These are phyloP conservation scores for Penicillium sp. DNA, from an alignment of 2,329 filamentous ascomycete genomes.

Conservation along the genomic window DNA sequence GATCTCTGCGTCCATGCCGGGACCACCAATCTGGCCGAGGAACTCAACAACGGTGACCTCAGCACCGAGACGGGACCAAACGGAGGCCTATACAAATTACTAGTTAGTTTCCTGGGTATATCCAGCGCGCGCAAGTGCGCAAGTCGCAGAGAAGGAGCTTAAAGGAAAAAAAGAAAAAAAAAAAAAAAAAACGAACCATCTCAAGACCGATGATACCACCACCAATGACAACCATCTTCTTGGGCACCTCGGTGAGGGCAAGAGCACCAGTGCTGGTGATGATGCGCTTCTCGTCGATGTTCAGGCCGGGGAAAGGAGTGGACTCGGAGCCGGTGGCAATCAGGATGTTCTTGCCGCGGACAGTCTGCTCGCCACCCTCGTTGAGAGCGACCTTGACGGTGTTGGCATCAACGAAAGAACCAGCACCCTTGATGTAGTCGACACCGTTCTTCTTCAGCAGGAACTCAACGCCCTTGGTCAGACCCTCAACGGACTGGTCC, in stretches of 20 bases:
- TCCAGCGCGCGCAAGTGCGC: neutral
- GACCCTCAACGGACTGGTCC: constrained; percentile 81
- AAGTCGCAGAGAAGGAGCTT: too few relatives aligned
- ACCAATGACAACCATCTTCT: constrained; percentile 96
- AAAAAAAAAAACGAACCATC: constrained; percentile 65
- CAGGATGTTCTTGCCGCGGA: constrained; percentile 94
- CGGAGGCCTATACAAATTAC: constrained; percentile 64
- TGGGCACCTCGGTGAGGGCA: constrained; percentile 84
- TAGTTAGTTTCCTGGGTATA: constrained; percentile 9
- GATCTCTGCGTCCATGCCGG: constrained; percentile 95
- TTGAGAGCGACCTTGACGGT: constrained; percentile 88
- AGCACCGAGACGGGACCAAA: constrained; percentile 91
- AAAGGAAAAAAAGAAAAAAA: neutral
- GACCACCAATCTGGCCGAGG: constrained; percentile 92
- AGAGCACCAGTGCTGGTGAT: constrained; percentile 96
- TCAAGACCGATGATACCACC: constrained; percentile 98
- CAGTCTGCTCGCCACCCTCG: constrained; percentile 86
- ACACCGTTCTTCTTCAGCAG: constrained; percentile 99
- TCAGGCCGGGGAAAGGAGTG: constrained; percentile 93
- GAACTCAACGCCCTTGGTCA: constrained; percentile 98
- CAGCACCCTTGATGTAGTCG: constrained; percentile 94
- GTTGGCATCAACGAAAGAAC: constrained; percentile 84
- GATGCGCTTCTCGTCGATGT: constrained; percentile 96
- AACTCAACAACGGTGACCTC: constrained; percentile 99
- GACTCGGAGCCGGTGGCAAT: constrained; percentile 96